Evolutionary conservation across 495 filamentous ascomycete genomes (phyloP).

Genomic region (Penicillium subrubescens): DNA sequence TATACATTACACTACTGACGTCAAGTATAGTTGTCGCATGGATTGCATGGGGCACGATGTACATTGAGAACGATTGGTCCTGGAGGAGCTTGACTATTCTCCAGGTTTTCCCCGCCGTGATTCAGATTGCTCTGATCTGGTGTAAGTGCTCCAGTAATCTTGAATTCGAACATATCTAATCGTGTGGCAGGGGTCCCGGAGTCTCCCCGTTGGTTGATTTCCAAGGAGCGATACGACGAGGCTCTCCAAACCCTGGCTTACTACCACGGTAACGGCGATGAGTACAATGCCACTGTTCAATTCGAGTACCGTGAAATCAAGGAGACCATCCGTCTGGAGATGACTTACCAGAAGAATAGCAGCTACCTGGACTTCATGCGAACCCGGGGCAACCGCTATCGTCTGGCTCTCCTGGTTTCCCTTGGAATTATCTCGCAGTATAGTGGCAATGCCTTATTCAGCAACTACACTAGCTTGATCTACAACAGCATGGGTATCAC

Average conservation of each 20-base stretch:
- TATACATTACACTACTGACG: not conserved
- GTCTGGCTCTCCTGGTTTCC: conserved; percentile 55
- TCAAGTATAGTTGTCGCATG: conserved; percentile 18
- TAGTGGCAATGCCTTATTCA: conserved; percentile 66
- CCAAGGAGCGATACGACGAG: conserved; percentile 37
- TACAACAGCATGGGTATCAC: conserved; percentile 58
- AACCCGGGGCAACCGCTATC: conserved; percentile 68
- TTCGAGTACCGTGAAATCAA: conserved; percentile 35
- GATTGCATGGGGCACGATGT: conserved; percentile 25
- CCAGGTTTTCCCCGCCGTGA: conserved; percentile 29
- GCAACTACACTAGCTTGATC: conserved; percentile 57
- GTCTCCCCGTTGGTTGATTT: conserved; percentile 47
- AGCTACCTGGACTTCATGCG: conserved; percentile 59
- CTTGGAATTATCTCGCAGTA: conserved; percentile 62
- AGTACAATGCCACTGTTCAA: conserved; percentile 22
- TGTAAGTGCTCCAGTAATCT: conserved; percentile 16
- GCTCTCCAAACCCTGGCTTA: conserved; percentile 35
- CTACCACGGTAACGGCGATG: conserved; percentile 33
- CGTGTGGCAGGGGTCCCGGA: conserved; percentile 37
- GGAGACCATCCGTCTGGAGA: conserved; percentile 29
- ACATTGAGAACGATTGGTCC: conserved; percentile 44
- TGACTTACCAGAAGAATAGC: conserved; percentile 31
- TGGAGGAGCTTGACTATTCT: conserved; percentile 47
- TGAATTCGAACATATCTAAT: not conserved
- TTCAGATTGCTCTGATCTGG: conserved; percentile 46